Conservation (phyloP, 176 grass and related monocot genomes). For the Lolium perenne region DNA sequence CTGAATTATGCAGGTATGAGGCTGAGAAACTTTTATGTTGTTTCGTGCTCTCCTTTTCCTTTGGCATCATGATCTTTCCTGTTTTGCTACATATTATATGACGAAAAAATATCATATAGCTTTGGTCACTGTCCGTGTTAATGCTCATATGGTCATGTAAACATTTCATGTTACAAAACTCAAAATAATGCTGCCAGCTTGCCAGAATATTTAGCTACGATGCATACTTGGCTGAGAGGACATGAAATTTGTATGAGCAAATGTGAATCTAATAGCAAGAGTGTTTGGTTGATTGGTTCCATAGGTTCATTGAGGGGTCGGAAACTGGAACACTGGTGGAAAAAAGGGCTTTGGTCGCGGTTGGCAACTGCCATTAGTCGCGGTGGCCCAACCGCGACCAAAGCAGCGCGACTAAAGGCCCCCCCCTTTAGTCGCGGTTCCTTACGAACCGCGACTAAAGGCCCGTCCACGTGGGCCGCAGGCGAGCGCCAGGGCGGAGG, state of each 20-base stretch:
- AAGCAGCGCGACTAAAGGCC: no score
- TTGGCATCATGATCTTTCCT: constrained; percentile 1
- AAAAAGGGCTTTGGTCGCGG: no score
- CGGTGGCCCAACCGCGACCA: no score
- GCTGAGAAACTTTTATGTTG: not conserved
- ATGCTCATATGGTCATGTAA: constrained; percentile 9
- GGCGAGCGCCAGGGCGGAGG: no score
- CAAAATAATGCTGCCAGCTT: not conserved
- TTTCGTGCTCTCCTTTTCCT: not conserved
- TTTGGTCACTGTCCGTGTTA: not conserved
- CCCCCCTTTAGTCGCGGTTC: no score
- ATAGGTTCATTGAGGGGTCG: not conserved
- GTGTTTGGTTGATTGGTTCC: constrained; percentile 13
- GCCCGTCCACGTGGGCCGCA: no score
- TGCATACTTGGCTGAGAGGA: not conserved
- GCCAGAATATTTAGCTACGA: not conserved
- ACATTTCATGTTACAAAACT: not conserved
- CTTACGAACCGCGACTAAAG: no score
- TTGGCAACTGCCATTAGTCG: no score
- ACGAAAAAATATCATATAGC: not conserved
- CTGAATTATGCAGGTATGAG: constrained; percentile 19
- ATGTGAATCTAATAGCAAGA: constrained; percentile 1
- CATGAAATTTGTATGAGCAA: not conserved
- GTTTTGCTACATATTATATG: not conserved
- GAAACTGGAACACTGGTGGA: not conserved